Base-by-base conservation (phyloP, 306 rosid species). In the Vachellia collinsii region DNA sequence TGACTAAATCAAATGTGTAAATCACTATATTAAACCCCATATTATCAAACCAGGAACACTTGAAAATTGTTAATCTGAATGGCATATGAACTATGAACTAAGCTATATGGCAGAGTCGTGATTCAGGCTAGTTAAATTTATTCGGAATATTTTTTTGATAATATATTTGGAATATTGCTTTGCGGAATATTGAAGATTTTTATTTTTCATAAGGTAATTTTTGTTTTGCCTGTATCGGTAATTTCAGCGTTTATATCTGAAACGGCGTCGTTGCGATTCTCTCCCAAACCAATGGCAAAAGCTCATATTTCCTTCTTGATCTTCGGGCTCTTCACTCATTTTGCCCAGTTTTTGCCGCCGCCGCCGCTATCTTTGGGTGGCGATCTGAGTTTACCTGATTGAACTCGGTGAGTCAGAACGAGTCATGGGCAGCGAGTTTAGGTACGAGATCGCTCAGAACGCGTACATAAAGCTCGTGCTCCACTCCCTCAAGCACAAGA, bases 401-500 rank as follows among this genome's bases (percentile, higher is more conserved):
- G 82, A 82, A 23, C n/a, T 11, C 74, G 54, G 53, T 8, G 61
- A 29, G 66, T 43, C 77, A 86, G 20, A 29, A 68, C 22, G 4
- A 76, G 87, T 71, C 70, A 93, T 93, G 97, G 97, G 93, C 66
- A 86, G 87, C 77, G 92, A 91, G 74, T 80, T 87, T 67, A 89
- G 70, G 50, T 93, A 89, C 79, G 94, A 91, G 92, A 89, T 95
- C 77, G 74, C 90, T 14, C 99, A 95, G 70, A 88, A 89, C 44
- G 99, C 99, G 2, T 95, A 91, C 90, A 81, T 92, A 78, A 95
- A 95, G 83, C 89, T 95, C 0, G 89, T 91, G 0, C 96, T 95
- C 8, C 97, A 95, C 80, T 90, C 98, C 67, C 86, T 91, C 48
- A 95, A 91, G 80, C 96, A 95, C 92, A 88, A 85, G 43, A 81